Evolutionary conservation across 805 yeast species (phyloP), one percentile per base, ranked within the genome.

Genomic region (Candida coquimbonensis): DNA sequence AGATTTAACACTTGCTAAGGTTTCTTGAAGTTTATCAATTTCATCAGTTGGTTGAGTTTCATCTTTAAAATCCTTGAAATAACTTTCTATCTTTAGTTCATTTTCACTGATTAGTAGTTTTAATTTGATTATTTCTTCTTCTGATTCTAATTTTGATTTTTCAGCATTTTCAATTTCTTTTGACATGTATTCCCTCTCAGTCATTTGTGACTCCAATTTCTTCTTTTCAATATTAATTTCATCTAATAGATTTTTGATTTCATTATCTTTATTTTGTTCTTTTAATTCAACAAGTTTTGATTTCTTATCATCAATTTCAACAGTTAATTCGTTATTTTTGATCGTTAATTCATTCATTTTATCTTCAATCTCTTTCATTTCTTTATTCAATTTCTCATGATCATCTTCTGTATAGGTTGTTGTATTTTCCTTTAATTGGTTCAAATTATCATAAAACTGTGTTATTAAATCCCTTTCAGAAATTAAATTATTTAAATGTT

Each of bases 121-220:
- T 1, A 63, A 43, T 3, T 51, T 45, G 25, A 49, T 36, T 7
- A 71, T 65, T 35, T 62, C 67, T 2, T 39, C 39, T 1, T 65
- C 57, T 0, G 81, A 72, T 16, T 77, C 83, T 12, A 52, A 51
- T 0, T 74, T 69, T 0, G 88, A 73, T 9, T 62, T 63, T 11
- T 60, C 53, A 0, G 88, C 83, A 43, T 79, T 74, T 17, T 62
- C 63, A 29, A 78, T 72, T 58, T 86, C 91, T 29, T 67, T 69
- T 9, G 62, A 55, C 78, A 81, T 83, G 61, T 85, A 89, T 42
- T 68, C 75, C 39, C 70, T 74, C 54, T 88, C 96, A 33, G 77
- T 78, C 2, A 62, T 60, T 38, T 72, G 70, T 7, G 80, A 69
- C 25, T 71, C 72, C 2, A 74, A 55, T 49, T 71, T 72, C 13